Evolutionary conservation across 768 basidiomycete genomes (phyloP), one percentile per base, ranked within the genome.

Genomic region (Suillus paluster): DNA sequence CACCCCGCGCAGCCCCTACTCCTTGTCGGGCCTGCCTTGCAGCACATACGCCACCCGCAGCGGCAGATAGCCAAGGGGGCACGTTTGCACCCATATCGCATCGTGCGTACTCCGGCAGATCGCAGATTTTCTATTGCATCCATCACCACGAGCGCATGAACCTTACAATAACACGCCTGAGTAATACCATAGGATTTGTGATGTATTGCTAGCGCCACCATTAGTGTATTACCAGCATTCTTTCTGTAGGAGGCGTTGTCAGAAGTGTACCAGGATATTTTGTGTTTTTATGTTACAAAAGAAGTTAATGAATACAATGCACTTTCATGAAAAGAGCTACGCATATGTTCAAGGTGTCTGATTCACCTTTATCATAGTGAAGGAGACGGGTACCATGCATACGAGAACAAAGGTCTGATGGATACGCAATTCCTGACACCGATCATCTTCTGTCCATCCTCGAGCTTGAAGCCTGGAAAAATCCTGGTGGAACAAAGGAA

Each of bases 61-160:
- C 70, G 75, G 10, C 79, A 71, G 19, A 63, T 85, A 30, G 74
- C 78, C 15, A 79, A 79, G 63, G 83, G 83, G 41, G 77, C 81
- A 10, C 79, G 84, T 23, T 64, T 89, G 9, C 83, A 85, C 63
- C 87, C 88, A 3, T 90, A 88, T 70, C 81, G 82, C 64, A 74
- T 86, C 38, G 71, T 76, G n/a, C 73, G 67, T 19, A 44, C 60
- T 30, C 56, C 64, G 23, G 42, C 60, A 12, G 63, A 68, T 30
- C 66, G 58, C 30, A 62, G 63, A 15, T 48, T 64, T 3, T 54
- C 57, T n/a, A 30, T 58, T 19, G 52, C 15, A 30, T 39, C 59
- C 36, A 54, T n/a, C n/a, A n/a, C 21, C 17, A 34, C 59, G 25
- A 59, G 30, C 19, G 33, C 57, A 12, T 59, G 41, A 64, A 19